These are phyloP conservation scores for Botrytis medusae DNA, from an alignment of 2,329 filamentous ascomycete species.

Conservation along the genomic window DNA sequence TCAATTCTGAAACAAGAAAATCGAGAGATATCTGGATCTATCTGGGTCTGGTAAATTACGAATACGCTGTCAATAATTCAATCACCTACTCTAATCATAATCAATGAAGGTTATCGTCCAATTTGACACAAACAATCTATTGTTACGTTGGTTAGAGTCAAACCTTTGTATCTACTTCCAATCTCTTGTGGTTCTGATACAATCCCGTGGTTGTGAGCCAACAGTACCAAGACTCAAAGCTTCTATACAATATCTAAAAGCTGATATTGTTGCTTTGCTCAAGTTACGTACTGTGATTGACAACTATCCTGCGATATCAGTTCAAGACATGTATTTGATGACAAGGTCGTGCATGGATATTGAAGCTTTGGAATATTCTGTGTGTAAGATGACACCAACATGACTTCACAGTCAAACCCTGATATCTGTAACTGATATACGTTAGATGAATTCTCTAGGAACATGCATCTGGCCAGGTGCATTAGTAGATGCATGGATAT, in stretches of 20 bases:
- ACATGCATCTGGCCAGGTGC: accelerated
- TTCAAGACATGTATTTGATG: background rate
- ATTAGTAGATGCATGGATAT: background rate
- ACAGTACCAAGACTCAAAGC: too few relatives aligned
- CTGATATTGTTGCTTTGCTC: background rate
- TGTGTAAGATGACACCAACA: background rate
- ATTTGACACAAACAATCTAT: background rate
- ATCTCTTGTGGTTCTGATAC: accelerated
- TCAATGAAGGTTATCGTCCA: background rate
- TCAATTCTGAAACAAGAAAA: background rate
- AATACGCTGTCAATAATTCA: background rate
- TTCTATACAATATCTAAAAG: too few relatives aligned
- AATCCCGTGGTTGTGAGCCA: background rate
- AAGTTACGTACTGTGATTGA: background rate
- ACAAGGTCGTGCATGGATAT: background rate
- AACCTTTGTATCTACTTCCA: background rate
- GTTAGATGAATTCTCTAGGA: background rate
- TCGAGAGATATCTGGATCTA: background rate
- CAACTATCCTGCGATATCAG: background rate
- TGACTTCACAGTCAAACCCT: background rate
- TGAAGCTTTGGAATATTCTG: background rate
- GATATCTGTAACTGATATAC: background rate
- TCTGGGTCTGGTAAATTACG: background rate
- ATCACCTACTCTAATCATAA: background rate
- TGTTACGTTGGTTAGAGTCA: background rate